Conservation (phyloP, 2,329 filamentous ascomycete genomes). For the Lasiodiplodia sp. region DNA sequence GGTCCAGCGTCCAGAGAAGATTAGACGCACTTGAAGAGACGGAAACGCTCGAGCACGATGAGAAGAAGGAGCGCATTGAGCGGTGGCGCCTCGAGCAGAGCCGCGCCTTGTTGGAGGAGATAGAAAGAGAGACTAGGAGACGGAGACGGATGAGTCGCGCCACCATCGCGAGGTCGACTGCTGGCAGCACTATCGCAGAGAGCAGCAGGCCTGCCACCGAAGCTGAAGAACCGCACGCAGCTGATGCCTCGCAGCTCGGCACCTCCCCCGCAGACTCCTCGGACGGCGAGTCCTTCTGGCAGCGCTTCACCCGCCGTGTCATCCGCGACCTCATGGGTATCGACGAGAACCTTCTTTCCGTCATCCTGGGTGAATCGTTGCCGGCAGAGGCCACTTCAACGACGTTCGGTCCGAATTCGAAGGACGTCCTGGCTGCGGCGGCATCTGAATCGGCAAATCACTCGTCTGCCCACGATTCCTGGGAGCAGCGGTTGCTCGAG, state of each 20-base stretch:
- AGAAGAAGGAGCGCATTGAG: constrained; percentile 85
- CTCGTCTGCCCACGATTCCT: constrained; percentile 53
- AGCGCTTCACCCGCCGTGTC: constrained; percentile 81
- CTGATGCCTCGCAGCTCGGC: constrained; percentile 35
- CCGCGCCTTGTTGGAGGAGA: constrained; percentile 82
- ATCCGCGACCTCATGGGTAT: constrained; percentile 91
- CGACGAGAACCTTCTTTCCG: constrained; percentile 81
- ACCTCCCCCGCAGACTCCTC: constrained; percentile 50
- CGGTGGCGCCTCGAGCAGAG: constrained; percentile 93
- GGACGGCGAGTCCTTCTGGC: constrained; percentile 75
- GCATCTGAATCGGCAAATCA: constrained; percentile 36
- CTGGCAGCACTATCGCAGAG: constrained; percentile 8
- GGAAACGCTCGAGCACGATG: constrained; percentile 65
- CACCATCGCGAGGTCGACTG: constrained; percentile 48
- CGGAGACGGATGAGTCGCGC: constrained; percentile 70
- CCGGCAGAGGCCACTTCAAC: constrained; percentile 52
- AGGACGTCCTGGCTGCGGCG: constrained; percentile 39
- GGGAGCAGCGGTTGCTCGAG: constrained; percentile 82
- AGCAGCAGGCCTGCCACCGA: constrained; percentile 13
- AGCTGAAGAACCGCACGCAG: constrained; percentile 43
- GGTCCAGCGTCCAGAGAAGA: constrained; percentile 65
- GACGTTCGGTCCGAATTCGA: constrained; percentile 12
- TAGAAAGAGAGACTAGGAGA: constrained; percentile 79
- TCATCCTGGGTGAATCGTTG: constrained; percentile 85
- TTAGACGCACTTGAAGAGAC: constrained; percentile 63